Base-by-base conservation (phyloP, 2,329 filamentous ascomycete species). In the Ophiocordyceps robertsii region DNA sequence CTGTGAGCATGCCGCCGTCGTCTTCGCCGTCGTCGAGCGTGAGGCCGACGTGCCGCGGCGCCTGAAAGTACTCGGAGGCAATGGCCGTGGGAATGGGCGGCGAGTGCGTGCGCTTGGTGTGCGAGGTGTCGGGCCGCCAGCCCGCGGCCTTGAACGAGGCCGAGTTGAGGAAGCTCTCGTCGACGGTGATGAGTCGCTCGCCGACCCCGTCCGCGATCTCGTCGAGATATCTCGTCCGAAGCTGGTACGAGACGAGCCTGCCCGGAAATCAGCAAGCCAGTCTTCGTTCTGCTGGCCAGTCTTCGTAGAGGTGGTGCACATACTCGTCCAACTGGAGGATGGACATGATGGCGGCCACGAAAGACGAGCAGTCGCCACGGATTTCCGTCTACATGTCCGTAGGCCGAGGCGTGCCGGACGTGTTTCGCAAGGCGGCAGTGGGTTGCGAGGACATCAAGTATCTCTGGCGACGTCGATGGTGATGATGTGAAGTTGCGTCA, bases 71-170 rank as follows among this genome's bases (percentile, higher is more conserved):
- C 57, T 92, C 85, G 38, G 82, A 84, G 29, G 83, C 81, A 47
- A 88, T 76, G 13, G 82, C 84, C 4, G 85, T 89, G 10, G 85
- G 85, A 44, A 93, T 93, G 1, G 85, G 84, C 17, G 85, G 86
- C 3, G 85, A 92, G 60, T 93, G 84, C 38, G 83, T 89, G 52
- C 85, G 79, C 62, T 89, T 89, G 59, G 84, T 78, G 49, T 87
- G 80, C 16, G 80, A 74, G 10, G 80, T 75, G 54, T 84, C 84
- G 39, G 80, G 68, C 37, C 77, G 75, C 85, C 85, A 92, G 49
- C 85, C 86, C 46, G 84, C 83, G 40, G 83, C 79, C 62, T 87
- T 87, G 67, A 90, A 92, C 29, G 84, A 80, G 3, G 81, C 77
- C 27, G 84, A 84, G 57, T 87, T 89, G 48, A 92, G 69, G 55